Evolutionary conservation across 2,329 filamentous ascomycete species (phyloP).

Genomic region (Aureobasidium namibiae): DNA sequence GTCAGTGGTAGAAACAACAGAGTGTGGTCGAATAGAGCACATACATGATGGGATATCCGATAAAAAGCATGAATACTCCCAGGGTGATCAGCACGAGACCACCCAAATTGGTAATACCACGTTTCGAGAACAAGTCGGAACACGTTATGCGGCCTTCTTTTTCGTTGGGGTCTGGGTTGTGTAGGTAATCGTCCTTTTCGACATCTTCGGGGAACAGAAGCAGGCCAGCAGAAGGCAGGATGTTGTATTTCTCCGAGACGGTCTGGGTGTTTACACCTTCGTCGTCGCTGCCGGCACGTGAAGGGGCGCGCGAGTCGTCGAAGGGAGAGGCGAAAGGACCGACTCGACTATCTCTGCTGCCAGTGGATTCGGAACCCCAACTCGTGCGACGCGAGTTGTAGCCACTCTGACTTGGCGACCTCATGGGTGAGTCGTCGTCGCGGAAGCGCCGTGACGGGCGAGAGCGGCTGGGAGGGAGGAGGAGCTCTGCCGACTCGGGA

Average conservation of each 20-base stretch:
- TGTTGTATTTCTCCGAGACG: constrained; percentile 66
- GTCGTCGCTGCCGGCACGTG: constrained; percentile 55
- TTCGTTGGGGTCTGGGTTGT: constrained; percentile 61
- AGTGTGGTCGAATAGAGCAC: neutral
- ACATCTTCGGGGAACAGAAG: constrained; percentile 63
- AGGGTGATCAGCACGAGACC: constrained; percentile 52
- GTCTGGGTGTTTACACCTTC: constrained; percentile 62
- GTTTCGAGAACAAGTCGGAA: constrained; percentile 56
- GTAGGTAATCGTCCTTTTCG: constrained; percentile 64
- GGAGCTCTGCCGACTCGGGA: constrained; percentile 41
- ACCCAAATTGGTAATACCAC: constrained; percentile 58
- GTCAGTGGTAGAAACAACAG: neutral
- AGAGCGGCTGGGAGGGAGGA: constrained; percentile 42
- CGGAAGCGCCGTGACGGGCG: constrained; percentile 39
- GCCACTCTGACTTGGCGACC: constrained; percentile 42
- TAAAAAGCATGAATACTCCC: constrained; percentile 57
- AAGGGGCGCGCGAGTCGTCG: constrained; percentile 51
- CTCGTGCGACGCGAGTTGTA: constrained; percentile 56
- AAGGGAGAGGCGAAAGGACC: constrained; percentile 47
- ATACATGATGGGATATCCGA: constrained; percentile 62
- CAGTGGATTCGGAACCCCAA: constrained; percentile 52
- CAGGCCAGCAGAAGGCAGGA: constrained; percentile 57
- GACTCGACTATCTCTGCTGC: constrained; percentile 45
- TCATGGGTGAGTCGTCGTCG: constrained; percentile 43
- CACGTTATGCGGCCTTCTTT: constrained; percentile 46